phyloP scores from a whole-genome alignment of 2,329 filamentous ascomycete genomes.

The Aspergillus novofumigatus region DNA sequence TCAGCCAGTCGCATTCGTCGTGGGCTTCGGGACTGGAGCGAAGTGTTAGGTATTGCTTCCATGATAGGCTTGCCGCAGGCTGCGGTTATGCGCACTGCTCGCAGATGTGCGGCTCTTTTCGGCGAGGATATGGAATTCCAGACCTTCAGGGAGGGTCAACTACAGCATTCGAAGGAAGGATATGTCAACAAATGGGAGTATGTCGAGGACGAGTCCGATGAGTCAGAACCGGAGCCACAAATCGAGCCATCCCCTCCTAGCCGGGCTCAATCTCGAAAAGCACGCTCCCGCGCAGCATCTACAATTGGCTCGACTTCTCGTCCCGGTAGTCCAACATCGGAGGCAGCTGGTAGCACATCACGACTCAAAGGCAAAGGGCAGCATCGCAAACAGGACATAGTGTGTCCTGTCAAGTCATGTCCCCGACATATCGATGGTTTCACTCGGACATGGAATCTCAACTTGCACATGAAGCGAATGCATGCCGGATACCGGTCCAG shows the following conservation, averaged over 20 bases:
- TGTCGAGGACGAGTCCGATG: slow-evolving; percentile 31
- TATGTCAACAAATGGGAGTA: slow-evolving; percentile 22
- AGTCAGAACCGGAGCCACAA: slow-evolving; percentile 2
- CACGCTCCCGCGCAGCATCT: slow-evolving; percentile 10
- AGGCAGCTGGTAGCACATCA: background rate
- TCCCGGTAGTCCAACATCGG: slow-evolving; percentile 7
- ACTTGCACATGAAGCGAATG: slow-evolving; percentile 31
- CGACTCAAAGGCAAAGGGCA: slow-evolving; percentile 20
- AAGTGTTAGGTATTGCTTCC: slow-evolving; percentile 74
- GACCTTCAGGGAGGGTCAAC: slow-evolving; percentile 46
- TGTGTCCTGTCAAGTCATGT: slow-evolving; percentile 31
- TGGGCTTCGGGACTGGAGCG: slow-evolving; percentile 71
- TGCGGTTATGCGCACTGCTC: slow-evolving; percentile 64
- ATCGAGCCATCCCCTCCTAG: slow-evolving; percentile 1
- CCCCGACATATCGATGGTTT: slow-evolving; percentile 29
- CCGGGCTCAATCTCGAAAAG: slow-evolving; percentile 1
- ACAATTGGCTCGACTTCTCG: slow-evolving; percentile 10
- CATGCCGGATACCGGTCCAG: slow-evolving; percentile 22
- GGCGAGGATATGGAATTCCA: slow-evolving; percentile 64
- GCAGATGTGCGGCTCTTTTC: slow-evolving; percentile 73
- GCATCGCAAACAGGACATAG: slow-evolving; percentile 24
- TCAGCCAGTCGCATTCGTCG: slow-evolving; percentile 13
- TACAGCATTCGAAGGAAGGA: slow-evolving; percentile 17
- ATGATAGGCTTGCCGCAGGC: slow-evolving; percentile 64
- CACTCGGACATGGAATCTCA: slow-evolving; percentile 35